Evolutionary conservation across 23 red algal species (phyloP).

Genomic region (Gracilaria caudata): DNA sequence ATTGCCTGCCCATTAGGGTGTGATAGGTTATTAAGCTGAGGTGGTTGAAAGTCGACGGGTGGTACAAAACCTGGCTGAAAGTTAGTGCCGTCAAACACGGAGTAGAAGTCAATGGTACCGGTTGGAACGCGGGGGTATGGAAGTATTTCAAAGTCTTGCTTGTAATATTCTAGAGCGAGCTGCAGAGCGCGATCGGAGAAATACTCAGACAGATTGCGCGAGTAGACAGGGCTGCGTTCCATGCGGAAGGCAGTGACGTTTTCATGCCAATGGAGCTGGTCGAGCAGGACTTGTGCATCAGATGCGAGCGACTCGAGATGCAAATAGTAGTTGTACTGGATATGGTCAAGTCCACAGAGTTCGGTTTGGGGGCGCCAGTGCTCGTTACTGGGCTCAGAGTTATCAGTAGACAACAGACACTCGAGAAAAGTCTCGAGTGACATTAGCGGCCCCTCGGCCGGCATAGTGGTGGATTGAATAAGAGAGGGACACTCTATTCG

Average conservation of each 20-base stretch:
- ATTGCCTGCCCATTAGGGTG: neutral
- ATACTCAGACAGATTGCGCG: conserved; percentile 17
- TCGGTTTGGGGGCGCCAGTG: conserved; percentile 85
- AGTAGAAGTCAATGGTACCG: conserved; percentile 53
- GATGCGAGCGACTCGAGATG: conserved; percentile 49
- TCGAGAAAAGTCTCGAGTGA: conserved; percentile 70
- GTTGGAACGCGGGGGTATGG: conserved; percentile 37
- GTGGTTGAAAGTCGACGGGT: conserved; percentile 35
- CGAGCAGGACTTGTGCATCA: conserved; percentile 54
- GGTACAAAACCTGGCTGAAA: conserved; percentile 61
- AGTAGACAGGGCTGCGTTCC: conserved; percentile 40
- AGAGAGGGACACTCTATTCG: conserved; percentile 31
- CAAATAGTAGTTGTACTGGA: conserved; percentile 70
- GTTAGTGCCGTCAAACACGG: conserved; percentile 65
- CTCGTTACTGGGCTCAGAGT: conserved; percentile 65
- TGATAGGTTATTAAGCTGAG: conserved; percentile 3
- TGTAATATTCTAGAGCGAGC: conserved; percentile 43
- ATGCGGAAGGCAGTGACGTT: conserved; percentile 39
- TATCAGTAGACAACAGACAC: conserved; percentile 56
- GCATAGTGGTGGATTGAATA: conserved; percentile 32
- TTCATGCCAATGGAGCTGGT: conserved; percentile 34
- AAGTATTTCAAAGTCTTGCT: conserved; percentile 40
- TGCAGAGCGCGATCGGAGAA: conserved; percentile 14
- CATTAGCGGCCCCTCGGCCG: conserved; percentile 37
- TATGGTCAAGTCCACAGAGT: conserved; percentile 72